A percentile compares a stretch with the other conserved stretches of the same genome.
phyloP scores from a whole-genome alignment of 768 basidiomycete species.

The Termitomyces sp. region DNA sequence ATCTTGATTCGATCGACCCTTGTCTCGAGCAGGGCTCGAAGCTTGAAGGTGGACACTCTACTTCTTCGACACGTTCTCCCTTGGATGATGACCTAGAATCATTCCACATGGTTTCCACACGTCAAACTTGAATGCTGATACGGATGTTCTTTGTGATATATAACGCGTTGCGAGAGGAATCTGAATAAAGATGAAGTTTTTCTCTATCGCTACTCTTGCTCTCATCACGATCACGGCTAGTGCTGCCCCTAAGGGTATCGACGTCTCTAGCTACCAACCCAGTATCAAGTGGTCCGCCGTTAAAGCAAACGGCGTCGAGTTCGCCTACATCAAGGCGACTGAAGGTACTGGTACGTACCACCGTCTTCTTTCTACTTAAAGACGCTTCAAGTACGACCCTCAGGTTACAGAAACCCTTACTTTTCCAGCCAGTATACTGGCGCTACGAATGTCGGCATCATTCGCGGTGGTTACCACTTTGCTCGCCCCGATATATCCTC shows the following conservation, averaged over 20 bases:
- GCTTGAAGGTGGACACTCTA: background rate
- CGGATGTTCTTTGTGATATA: background rate
- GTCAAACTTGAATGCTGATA: background rate
- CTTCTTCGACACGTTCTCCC: background rate
- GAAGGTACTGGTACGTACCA: constrained; percentile 25
- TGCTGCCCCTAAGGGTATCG: constrained; percentile 42
- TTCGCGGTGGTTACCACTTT: constrained; percentile 39
- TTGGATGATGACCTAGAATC: background rate
- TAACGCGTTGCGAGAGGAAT: background rate
- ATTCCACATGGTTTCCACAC: background rate
- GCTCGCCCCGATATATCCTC: constrained; percentile 47
- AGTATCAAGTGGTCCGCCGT: constrained; percentile 47
- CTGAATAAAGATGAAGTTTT: constrained; percentile 12
- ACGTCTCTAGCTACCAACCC: constrained; percentile 47
- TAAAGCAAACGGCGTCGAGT: constrained; percentile 43
- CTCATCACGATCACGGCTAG: constrained; percentile 5
- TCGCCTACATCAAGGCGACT: constrained; percentile 65
- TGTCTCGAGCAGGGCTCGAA: background rate
- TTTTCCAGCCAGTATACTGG: constrained; percentile 50
- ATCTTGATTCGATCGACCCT: background rate
- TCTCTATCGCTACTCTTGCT: constrained; percentile 10
- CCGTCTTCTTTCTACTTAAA: background rate
- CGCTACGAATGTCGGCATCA: constrained; percentile 48
- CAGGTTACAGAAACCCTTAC: constrained; percentile 33
- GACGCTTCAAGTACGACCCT: background rate